These are phyloP conservation scores for Seiridium unicorne DNA, from an alignment of 2,329 filamentous ascomycete genomes.

Conservation along the genomic window DNA sequence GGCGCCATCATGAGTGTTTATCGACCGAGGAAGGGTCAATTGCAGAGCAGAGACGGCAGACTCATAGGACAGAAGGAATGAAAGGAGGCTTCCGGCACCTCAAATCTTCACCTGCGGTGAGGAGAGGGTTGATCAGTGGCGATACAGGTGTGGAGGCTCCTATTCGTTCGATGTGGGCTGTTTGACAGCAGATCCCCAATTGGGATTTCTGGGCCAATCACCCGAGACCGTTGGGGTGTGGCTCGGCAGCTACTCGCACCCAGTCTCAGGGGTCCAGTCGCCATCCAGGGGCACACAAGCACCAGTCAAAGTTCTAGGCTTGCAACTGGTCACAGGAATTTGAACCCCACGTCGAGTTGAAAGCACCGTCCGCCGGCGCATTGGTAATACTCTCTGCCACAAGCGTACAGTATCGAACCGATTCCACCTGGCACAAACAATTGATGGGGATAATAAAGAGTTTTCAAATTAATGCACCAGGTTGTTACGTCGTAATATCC, in stretches of 20 bases:
- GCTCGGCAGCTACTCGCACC: neutral
- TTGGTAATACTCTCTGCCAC: too few species aligned
- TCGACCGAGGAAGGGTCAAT: neutral
- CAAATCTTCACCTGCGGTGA: constrained; percentile 2
- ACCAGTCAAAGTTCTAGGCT: too few species aligned
- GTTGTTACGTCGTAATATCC: too few species aligned
- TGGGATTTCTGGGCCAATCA: constrained; percentile 6
- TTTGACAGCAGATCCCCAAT: neutral
- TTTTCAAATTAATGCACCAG: too few species aligned
- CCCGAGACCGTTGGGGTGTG: neutral
- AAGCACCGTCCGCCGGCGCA: too few species aligned
- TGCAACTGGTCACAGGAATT: too few species aligned
- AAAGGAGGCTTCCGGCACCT: constrained; percentile 4
- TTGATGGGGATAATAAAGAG: too few species aligned
- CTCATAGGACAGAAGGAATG: neutral
- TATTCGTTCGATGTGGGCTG: constrained; percentile 8
- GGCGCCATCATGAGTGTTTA: neutral
- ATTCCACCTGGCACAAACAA: too few species aligned
- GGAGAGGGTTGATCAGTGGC: neutral
- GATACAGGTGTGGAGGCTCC: neutral
- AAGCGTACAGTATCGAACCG: too few species aligned
- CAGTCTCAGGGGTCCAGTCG: neutral
- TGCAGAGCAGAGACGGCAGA: neutral
- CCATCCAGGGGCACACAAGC: too few species aligned
- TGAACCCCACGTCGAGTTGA: too few species aligned